Base-by-base conservation (phyloP, 1,284 basidiomycete genomes). In the Ustilago esculenta region DNA sequence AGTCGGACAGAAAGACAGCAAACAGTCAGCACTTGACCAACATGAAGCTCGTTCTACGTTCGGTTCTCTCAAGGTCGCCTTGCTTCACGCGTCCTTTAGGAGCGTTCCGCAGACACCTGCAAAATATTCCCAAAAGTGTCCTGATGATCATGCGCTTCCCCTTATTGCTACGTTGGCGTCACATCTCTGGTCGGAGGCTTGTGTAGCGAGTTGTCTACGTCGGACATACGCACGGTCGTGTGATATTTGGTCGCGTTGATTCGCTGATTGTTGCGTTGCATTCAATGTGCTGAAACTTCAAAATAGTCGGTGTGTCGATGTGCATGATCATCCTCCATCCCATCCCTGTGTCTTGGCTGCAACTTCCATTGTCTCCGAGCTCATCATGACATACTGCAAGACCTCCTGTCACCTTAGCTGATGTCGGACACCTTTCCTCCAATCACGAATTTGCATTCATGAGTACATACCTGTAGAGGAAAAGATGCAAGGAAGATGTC, bases 1-100 rank as follows among this genome's bases (percentile, higher is more conserved):
- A 29, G 27, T 29, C 57, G 55, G 51, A 59, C 47, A 54, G 56
- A 66, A 66, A 71, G 68, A 71, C 68, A 71, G 68, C 68, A 71
- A 71, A 66, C 68, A 71, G 68, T 71, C 68, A 71, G 68, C 68
- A 71, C 68, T 47, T 66, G 61, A 71, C 68, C 68, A 65, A 71
- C 57, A 60, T 71, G 68, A 71, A 71, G 68, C 68, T 61, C 68
- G 50, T 54, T 58, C 50, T 61, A 63, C 32, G 33, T 33, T 55
- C 56, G 33, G 45, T 54, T 50, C 61, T 51, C 25, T 35, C 30
- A 21, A 48, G 40, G 39, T 47, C 33, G 27, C 29, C 50, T 32
- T 49, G 55, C 45, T 65, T 65, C 61, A 65, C 55, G 61, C 51
- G 21, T 56, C 46, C 55, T 46, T 39, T 17, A 50, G 55, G 46